Evolutionary conservation across 164 flowering plant genomes (phyloP).

Genomic region (Macadamia integrifolia): DNA sequence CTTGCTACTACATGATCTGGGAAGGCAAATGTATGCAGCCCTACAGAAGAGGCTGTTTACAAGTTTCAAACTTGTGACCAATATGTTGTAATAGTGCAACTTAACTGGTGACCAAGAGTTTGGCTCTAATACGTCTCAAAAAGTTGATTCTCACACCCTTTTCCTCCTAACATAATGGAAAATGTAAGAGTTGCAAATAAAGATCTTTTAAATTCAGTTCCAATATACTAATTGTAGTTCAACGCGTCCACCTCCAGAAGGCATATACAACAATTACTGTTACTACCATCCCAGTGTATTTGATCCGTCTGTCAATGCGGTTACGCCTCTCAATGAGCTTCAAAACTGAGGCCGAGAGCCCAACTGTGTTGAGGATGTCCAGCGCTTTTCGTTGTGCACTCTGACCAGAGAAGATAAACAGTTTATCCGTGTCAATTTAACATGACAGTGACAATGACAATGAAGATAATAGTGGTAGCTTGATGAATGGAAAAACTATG

Average conservation of each 20-base stretch:
- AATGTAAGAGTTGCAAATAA: too few relatives aligned
- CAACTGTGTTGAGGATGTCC: conserved; percentile 93
- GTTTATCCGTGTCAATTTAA: neutral
- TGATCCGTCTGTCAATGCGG: conserved; percentile 82
- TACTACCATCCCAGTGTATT: conserved; percentile 73
- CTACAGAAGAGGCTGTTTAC: too few relatives aligned
- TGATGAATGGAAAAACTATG: neutral
- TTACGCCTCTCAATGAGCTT: conserved; percentile 87
- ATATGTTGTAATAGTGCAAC: too few relatives aligned
- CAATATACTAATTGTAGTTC: neutral
- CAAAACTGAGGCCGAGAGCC: conserved; percentile 85
- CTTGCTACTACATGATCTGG: too few relatives aligned
- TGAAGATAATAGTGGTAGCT: neutral
- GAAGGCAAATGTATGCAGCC: too few relatives aligned
- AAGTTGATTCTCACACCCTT: too few relatives aligned
- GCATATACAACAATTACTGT: conserved; percentile 56
- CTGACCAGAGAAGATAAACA: conserved; percentile 35
- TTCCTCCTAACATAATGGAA: too few relatives aligned
- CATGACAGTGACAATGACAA: too few relatives aligned
- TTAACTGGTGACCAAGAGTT: too few relatives aligned
- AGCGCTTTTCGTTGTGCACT: conserved; percentile 91
- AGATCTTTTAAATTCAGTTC: too few relatives aligned
- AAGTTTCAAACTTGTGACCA: too few relatives aligned
- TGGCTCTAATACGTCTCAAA: too few relatives aligned
- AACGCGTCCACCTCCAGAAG: conserved; percentile 63